These are phyloP conservation scores for Aspergillus unguis DNA, from an alignment of 2,329 filamentous ascomycete genomes.

Conservation along the genomic window DNA sequence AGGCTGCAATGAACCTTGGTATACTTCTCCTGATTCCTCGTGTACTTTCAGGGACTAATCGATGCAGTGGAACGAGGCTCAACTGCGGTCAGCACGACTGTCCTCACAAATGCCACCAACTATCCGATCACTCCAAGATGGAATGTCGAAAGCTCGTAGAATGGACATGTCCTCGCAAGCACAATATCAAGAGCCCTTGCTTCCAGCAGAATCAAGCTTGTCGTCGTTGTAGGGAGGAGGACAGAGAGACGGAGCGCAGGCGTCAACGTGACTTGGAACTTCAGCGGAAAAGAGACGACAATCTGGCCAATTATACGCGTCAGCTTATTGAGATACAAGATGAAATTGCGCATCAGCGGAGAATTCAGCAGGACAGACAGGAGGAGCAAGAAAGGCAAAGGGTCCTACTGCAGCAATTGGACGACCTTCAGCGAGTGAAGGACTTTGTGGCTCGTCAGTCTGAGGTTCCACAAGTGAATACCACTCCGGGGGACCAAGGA, in stretches of 20 bases:
- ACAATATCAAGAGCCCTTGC: conserved; percentile 51
- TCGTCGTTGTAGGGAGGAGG: conserved; percentile 51
- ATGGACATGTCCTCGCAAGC: conserved; percentile 51
- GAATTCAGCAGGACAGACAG: conserved; percentile 16
- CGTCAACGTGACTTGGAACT: conserved; percentile 50
- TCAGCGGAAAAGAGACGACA: conserved; percentile 30
- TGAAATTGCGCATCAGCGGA: conserved; percentile 21
- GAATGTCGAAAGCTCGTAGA: conserved; percentile 44
- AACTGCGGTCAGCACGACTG: conserved; percentile 61
- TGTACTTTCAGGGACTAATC: neutral
- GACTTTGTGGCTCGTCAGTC: neutral
- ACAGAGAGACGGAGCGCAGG: conserved; percentile 44
- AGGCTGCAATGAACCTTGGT: conserved; percentile 65
- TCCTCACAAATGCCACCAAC: conserved; percentile 58
- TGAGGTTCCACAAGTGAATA: neutral
- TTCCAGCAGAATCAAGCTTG: conserved; percentile 43
- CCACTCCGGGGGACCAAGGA: neutral
- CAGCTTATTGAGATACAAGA: conserved; percentile 24
- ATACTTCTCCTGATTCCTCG: conserved; percentile 25
- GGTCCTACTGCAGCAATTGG: conserved; percentile 18
- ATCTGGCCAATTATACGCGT: conserved; percentile 19
- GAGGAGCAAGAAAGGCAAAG: conserved; percentile 20
- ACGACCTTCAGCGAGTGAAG: conserved; percentile 20
- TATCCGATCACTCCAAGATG: conserved; percentile 58
- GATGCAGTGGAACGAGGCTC: conserved; percentile 44